A percentile compares a stretch with the other conserved stretches of the same genome.
Evolutionary conservation across 1,284 basidiomycete genomes (phyloP).

Genomic region (Papiliotrema terrestris): DNA sequence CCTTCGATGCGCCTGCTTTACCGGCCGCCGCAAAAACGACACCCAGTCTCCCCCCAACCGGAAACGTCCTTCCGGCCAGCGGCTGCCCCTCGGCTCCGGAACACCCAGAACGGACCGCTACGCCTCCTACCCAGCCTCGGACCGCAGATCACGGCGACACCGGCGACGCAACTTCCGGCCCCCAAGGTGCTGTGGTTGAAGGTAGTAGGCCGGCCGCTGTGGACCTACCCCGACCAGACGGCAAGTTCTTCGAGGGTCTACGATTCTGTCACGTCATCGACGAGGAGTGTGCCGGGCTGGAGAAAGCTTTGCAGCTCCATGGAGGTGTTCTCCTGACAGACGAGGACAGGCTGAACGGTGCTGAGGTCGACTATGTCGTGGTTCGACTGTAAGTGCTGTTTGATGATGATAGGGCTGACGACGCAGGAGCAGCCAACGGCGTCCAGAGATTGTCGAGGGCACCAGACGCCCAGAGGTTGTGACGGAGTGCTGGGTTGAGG

Average conservation of each 20-base stretch:
- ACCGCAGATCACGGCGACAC: neutral
- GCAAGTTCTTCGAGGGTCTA: slow-evolving; percentile 32
- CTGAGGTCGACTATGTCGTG: slow-evolving; percentile 40
- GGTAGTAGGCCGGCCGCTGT: too few relatives aligned
- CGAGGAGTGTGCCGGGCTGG: slow-evolving; percentile 30
- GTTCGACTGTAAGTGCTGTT: slow-evolving; percentile 38
- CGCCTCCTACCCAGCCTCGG: neutral
- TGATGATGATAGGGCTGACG: neutral
- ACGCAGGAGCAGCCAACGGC: slow-evolving; percentile 3
- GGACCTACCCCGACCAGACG: neutral
- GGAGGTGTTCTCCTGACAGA: slow-evolving; percentile 34
- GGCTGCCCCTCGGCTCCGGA: too few relatives aligned
- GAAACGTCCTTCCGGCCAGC: too few relatives aligned
- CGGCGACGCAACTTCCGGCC: neutral
- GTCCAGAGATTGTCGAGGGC: slow-evolving; percentile 4
- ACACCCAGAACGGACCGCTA: neutral
- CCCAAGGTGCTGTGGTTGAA: neutral
- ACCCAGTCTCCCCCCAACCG: slow-evolving; percentile 4
- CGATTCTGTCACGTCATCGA: slow-evolving; percentile 38
- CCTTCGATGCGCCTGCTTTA: slow-evolving; percentile 21
- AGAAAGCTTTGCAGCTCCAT: slow-evolving; percentile 30
- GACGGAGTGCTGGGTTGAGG: slow-evolving; percentile 49
- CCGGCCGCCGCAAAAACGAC: neutral
- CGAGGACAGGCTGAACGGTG: slow-evolving; percentile 27
- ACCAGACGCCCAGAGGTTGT: slow-evolving; percentile 22